Percentiles rank a stretch among this genome's conserved stretches.
These are phyloP conservation scores for Elaeis oleifera DNA, from an alignment of 202 grass and related monocot genomes.

Conservation along the genomic window DNA sequence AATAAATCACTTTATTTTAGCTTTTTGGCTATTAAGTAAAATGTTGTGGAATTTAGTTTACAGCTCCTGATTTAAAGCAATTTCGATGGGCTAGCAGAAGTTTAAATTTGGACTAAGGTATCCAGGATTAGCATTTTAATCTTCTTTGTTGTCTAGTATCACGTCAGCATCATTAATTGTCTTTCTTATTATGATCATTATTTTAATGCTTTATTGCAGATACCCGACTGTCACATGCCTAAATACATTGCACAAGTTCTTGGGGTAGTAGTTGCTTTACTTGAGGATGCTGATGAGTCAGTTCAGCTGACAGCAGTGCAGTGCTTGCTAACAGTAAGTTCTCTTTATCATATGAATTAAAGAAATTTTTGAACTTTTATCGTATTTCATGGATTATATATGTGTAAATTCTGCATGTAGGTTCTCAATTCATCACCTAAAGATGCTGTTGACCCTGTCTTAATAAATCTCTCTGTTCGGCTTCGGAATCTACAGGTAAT, in stretches of 20 bases:
- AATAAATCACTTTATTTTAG: too few species aligned
- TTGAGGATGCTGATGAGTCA: constrained; percentile 83
- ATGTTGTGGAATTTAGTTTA: too few species aligned
- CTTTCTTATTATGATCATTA: too few species aligned
- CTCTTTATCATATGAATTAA: constrained; percentile 7
- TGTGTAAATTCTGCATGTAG: constrained; percentile 34
- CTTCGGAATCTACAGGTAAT: constrained; percentile 88
- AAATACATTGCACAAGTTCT: constrained; percentile 79
- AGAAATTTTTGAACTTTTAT: too few species aligned
- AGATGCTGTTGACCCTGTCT: constrained; percentile 70
- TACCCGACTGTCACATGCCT: constrained; percentile 69
- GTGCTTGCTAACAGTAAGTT: constrained; percentile 84
- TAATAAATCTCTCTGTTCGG: constrained; percentile 85
- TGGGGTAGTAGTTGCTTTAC: constrained; percentile 87
- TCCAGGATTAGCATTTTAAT: too few species aligned
- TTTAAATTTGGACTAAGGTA: too few species aligned
- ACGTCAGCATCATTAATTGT: too few species aligned
- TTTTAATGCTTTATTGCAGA: constrained; percentile 33
- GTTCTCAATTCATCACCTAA: constrained; percentile 73
- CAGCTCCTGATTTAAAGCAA: too few species aligned
- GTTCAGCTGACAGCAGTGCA: constrained; percentile 94
- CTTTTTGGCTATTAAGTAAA: too few species aligned
- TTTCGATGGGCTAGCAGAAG: too few species aligned
- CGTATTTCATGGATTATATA: constrained; percentile 8
- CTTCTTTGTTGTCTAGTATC: too few species aligned